These are phyloP conservation scores for Elsinoe ampelina DNA, from an alignment of 2,329 filamentous ascomycete species.

Conservation along the genomic window DNA sequence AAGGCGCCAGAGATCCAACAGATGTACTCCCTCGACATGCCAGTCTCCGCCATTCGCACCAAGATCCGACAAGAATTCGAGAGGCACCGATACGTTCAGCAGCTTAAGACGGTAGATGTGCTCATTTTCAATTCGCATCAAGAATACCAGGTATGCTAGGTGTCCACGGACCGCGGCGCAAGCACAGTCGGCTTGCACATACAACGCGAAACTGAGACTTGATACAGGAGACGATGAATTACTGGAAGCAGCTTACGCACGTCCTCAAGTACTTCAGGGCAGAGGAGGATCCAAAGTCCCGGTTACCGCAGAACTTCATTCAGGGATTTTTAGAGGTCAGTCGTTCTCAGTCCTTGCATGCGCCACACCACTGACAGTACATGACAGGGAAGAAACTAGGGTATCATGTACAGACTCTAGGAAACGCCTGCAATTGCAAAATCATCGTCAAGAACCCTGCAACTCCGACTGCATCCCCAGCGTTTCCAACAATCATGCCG, in stretches of 20 bases:
- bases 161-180: too few species aligned
- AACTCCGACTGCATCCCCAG: background rate
- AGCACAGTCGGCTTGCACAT: too few species aligned
- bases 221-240: slow-evolving; percentile 88
- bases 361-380: slow-evolving; percentile 6
- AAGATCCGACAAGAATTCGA: slow-evolving; percentile 97
- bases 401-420: slow-evolving; percentile 17
- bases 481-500: slow-evolving; percentile 15
- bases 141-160: slow-evolving; percentile 71
- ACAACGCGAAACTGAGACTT: background rate
- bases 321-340: slow-evolving; percentile 86
- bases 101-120: slow-evolving; percentile 80
- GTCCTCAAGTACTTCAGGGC: slow-evolving; percentile 94
- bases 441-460: slow-evolving; percentile 1
- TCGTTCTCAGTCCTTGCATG: background rate
- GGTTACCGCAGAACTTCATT: slow-evolving; percentile 84
- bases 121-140: slow-evolving; percentile 82
- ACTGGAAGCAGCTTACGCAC: slow-evolving; percentile 95
- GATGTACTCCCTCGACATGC: slow-evolving; percentile 91
- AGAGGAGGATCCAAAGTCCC: slow-evolving; percentile 67
- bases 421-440: slow-evolving; percentile 15
- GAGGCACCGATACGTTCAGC: slow-evolving; percentile 84
- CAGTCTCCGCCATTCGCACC: slow-evolving; percentile 77
- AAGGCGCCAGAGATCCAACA: slow-evolving; percentile 94
- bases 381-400: slow-evolving; percentile 31